Percentiles rank a stretch among this genome's conserved stretches.
Evolutionary conservation across 2,329 filamentous ascomycete genomes (phyloP).

Genomic region (Eutypella sp.): DNA sequence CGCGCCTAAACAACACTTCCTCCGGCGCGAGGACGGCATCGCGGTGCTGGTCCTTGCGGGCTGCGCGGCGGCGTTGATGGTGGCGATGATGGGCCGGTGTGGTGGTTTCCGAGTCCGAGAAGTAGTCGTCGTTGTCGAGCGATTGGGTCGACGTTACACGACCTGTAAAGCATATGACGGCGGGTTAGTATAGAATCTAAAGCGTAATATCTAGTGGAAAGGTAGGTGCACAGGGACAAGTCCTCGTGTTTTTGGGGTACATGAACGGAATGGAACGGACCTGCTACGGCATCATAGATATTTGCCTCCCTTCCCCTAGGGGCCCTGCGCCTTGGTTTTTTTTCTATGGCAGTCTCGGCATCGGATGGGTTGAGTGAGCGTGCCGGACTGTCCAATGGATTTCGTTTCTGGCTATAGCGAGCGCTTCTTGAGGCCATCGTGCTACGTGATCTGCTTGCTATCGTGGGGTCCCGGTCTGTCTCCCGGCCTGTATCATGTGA

Average conservation of each 20-base stretch:
- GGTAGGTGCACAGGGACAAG: background rate
- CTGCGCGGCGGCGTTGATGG: slow-evolving; percentile 12
- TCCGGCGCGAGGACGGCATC: slow-evolving; percentile 55
- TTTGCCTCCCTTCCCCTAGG: slow-evolving; percentile 38
- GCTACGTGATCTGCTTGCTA: too few species aligned
- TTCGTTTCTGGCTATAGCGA: too few species aligned
- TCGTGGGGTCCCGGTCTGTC: too few species aligned
- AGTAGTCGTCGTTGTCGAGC: slow-evolving; percentile 12
- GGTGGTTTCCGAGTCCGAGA: slow-evolving; percentile 13
- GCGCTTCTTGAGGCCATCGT: slow-evolving; percentile 19
- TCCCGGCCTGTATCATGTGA: background rate
- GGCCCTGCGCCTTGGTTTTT: slow-evolving; percentile 14
- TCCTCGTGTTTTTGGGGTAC: too few species aligned
- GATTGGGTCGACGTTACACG: slow-evolving; percentile 29
- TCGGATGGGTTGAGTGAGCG: slow-evolving; percentile 16
- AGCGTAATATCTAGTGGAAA: too few species aligned
- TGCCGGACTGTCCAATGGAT: slow-evolving; percentile 10
- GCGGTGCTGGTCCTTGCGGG: slow-evolving; percentile 20
- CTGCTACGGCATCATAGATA: slow-evolving; percentile 70
- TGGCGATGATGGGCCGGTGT: slow-evolving; percentile 4
- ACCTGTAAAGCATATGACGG: slow-evolving; percentile 21
- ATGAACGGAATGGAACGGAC: slow-evolving; percentile 34
- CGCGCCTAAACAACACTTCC: slow-evolving; percentile 63
- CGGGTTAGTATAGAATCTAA: slow-evolving; percentile 8
- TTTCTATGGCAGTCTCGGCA: slow-evolving; percentile 12